These are phyloP conservation scores for Nigrograna mackinnonii DNA, from an alignment of 2,329 filamentous ascomycete species.

Conservation along the genomic window DNA sequence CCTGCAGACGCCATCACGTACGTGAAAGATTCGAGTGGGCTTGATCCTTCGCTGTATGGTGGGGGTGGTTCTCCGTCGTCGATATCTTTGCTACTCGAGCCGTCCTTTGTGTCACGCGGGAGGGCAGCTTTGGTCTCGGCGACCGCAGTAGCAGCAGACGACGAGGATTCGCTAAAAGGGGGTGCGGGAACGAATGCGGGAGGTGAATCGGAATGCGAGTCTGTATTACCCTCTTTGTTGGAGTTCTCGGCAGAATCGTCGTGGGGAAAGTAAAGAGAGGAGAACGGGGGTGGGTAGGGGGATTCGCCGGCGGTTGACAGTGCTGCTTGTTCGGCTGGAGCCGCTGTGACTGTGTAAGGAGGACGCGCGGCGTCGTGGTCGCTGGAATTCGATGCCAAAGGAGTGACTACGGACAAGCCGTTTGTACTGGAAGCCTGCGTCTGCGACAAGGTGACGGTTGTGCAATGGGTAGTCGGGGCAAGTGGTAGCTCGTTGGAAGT, in stretches of 20 bases:
- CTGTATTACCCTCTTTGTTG: conserved; percentile 45
- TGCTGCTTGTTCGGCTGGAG: conserved; percentile 38
- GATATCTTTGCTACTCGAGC: conserved; percentile 70
- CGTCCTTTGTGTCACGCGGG: conserved; percentile 77
- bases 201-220: conserved; percentile 39
- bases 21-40: conserved; percentile 87
- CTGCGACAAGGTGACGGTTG: conserved; percentile 49
- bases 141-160: conserved; percentile 47
- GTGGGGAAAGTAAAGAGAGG: conserved; percentile 63
- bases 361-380: conserved; percentile 26
- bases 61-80: conserved; percentile 92
- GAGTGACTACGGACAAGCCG: conserved; percentile 51
- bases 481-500: too few species aligned
- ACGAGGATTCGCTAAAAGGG: conserved; percentile 54
- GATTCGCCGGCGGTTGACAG: conserved; percentile 55
- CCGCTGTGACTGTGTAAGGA: conserved; percentile 29
- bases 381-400: conserved; percentile 38
- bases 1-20: conserved; percentile 98
- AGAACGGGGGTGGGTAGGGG: conserved; percentile 64
- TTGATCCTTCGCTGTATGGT: conserved; percentile 92
- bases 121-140: conserved; percentile 84
- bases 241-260: conserved; percentile 52
- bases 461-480: conserved; percentile 17
- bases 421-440: conserved; percentile 43
- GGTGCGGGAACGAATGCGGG: conserved; percentile 57